Conservation (phyloP, 2,329 filamentous ascomycete species). For the Ophiostoma himal-ulmi region DNA sequence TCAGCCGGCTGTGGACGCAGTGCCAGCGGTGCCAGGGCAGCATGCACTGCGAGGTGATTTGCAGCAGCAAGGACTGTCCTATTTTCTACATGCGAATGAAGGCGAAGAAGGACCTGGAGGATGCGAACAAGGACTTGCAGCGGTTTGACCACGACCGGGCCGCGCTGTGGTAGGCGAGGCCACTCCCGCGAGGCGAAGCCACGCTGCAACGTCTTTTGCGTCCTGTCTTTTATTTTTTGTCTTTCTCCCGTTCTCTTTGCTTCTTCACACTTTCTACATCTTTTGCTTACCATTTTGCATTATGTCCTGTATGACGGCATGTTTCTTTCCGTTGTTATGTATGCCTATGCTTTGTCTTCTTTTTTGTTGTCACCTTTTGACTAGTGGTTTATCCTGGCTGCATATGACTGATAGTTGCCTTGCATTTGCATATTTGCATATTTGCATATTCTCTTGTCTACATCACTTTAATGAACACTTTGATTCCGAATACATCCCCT, state of each 20-base stretch:
- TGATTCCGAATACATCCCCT: neutral
- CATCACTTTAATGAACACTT: neutral
- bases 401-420: no score
- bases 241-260: neutral
- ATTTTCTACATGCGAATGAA: constrained; percentile 99
- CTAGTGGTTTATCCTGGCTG: neutral
- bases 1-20: constrained; percentile 92
- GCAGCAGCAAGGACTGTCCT: constrained; percentile 89
- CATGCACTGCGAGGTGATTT: constrained; percentile 98
- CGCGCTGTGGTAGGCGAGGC: constrained; percentile 3
- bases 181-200: neutral
- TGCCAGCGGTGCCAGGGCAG: constrained; percentile 96
- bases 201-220: no score
- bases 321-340: neutral
- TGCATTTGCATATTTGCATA: neutral
- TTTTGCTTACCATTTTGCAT: neutral
- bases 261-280: neutral
- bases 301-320: neutral
- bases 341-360: neutral
- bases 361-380: neutral
- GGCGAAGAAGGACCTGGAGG: constrained; percentile 97
- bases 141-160: constrained; percentile 84
- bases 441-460: neutral
- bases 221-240: neutral
- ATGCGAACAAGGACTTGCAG: constrained; percentile 81